Conservation (phyloP, 1,139 yeast genomes). For the Sugiyamaella novakii region DNA sequence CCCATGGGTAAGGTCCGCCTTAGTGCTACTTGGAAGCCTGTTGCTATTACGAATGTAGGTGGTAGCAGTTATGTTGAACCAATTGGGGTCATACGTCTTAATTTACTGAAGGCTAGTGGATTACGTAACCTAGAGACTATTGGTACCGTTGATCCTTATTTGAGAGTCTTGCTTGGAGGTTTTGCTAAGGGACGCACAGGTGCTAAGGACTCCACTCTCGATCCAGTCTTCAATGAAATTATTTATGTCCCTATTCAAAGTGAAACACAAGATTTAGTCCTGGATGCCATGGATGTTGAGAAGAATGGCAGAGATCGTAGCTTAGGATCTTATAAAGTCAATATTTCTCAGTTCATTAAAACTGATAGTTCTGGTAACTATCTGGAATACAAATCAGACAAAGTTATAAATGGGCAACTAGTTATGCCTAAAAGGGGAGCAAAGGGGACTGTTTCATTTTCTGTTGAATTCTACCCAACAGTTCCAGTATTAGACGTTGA, state of each 20-base stretch:
- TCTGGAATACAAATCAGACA: slow-evolving; percentile 51
- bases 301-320: slow-evolving; percentile 75
- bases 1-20: slow-evolving; percentile 71
- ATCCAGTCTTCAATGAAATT: slow-evolving; percentile 86
- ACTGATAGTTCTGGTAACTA: slow-evolving; percentile 69
- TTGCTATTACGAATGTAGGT: slow-evolving; percentile 59
- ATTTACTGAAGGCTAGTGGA: slow-evolving; percentile 68
- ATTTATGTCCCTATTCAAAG: slow-evolving; percentile 80
- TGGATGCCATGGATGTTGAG: slow-evolving; percentile 94
- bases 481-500: slow-evolving; percentile 75
- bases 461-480: slow-evolving; percentile 78
- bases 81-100: slow-evolving; percentile 83
- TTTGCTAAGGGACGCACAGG: slow-evolving; percentile 75
- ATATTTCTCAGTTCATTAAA: slow-evolving; percentile 65
- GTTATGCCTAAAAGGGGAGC: slow-evolving; percentile 70
- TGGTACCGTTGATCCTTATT: slow-evolving; percentile 92
- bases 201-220: slow-evolving; percentile 63
- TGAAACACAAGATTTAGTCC: slow-evolving; percentile 73
- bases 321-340: slow-evolving; percentile 76
- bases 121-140: slow-evolving; percentile 82
- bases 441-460: slow-evolving; percentile 75
- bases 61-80: slow-evolving; percentile 90
- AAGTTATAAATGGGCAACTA: slow-evolving; percentile 61
- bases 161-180: slow-evolving; percentile 76
- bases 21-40: slow-evolving; percentile 82